A percentile compares a stretch with the other conserved stretches of the same genome.
Conservation (phyloP, 495 filamentous ascomycete species). For the Polyplosphaeria fusca region DNA sequence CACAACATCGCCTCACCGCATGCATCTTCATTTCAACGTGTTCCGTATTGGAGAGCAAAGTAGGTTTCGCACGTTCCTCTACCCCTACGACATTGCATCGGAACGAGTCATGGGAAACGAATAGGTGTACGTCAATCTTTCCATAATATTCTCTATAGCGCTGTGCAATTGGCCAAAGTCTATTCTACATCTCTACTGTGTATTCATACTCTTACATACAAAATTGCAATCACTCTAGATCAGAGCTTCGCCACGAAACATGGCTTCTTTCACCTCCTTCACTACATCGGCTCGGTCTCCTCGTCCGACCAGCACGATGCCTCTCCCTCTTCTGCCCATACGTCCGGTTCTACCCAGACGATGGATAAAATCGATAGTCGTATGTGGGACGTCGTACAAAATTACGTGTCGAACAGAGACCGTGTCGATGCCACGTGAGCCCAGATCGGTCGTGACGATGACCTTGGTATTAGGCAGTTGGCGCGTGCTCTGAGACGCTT, state of each 20-base stretch:
- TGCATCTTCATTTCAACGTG: too few relatives aligned
- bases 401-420: slow-evolving; percentile 87
- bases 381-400: slow-evolving; percentile 92
- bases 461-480: slow-evolving; percentile 72
- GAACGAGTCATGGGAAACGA: too few relatives aligned
- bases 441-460: slow-evolving; percentile 88
- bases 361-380: slow-evolving; percentile 95
- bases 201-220: too few relatives aligned
- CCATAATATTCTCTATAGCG: too few relatives aligned
- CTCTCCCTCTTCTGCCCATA: slow-evolving; percentile 87
- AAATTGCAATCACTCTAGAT: too few relatives aligned
- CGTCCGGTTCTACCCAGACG: slow-evolving; percentile 84
- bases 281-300: slow-evolving; percentile 86
- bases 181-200: too few relatives aligned
- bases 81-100: too few relatives aligned
- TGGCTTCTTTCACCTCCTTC: slow-evolving; percentile 86
- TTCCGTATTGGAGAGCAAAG: too few relatives aligned
- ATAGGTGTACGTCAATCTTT: too few relatives aligned
- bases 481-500: slow-evolving; percentile 26
- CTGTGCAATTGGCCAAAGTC: too few relatives aligned
- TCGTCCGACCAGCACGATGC: slow-evolving; percentile 85
- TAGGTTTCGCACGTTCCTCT: too few relatives aligned
- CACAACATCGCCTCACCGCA: too few relatives aligned
- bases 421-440: slow-evolving; percentile 91
- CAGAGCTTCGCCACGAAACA: slow-evolving; percentile 86